A percentile compares a stretch with the other conserved stretches of the same genome.
phyloP scores from a whole-genome alignment of 2,329 filamentous ascomycete genomes.

The Acrodontium crateriforme region DNA sequence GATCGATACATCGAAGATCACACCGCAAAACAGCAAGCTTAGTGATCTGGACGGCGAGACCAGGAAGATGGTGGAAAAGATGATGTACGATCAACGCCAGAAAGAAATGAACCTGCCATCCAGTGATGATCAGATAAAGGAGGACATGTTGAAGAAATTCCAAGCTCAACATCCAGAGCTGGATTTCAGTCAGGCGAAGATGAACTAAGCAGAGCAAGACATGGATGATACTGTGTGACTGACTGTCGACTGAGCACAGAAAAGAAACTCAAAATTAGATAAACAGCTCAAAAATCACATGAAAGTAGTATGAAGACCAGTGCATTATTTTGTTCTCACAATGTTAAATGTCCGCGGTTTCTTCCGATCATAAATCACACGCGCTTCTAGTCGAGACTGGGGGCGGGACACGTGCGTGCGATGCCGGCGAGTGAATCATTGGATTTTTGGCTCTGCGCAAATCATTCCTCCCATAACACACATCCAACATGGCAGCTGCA shows the following conservation, averaged over 20 bases:
- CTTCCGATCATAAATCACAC: no score
- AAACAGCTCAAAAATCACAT: no score
- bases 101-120: slow-evolving; percentile 84
- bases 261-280: no score
- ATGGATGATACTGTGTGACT: no score
- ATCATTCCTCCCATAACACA: not conserved
- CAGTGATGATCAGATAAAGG: slow-evolving; percentile 91
- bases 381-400: no score
- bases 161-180: slow-evolving; percentile 64
- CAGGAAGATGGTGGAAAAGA: slow-evolving; percentile 96
- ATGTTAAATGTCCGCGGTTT: no score
- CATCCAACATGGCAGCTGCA: slow-evolving; percentile 40
- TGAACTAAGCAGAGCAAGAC: slow-evolving; percentile 23
- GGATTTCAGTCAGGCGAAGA: slow-evolving; percentile 54
- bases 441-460: no score
- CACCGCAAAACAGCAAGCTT: slow-evolving; percentile 81
- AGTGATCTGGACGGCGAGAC: slow-evolving; percentile 91
- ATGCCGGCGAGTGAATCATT: no score
- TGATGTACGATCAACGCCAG: slow-evolving; percentile 98
- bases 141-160: slow-evolving; percentile 85
- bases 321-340: no score
- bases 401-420: no score
- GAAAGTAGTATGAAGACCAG: no score
- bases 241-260: no score
- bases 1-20: slow-evolving; percentile 92